phyloP scores from a whole-genome alignment of 352 stramenopile species.

The Achlya hypogyna region DNA sequence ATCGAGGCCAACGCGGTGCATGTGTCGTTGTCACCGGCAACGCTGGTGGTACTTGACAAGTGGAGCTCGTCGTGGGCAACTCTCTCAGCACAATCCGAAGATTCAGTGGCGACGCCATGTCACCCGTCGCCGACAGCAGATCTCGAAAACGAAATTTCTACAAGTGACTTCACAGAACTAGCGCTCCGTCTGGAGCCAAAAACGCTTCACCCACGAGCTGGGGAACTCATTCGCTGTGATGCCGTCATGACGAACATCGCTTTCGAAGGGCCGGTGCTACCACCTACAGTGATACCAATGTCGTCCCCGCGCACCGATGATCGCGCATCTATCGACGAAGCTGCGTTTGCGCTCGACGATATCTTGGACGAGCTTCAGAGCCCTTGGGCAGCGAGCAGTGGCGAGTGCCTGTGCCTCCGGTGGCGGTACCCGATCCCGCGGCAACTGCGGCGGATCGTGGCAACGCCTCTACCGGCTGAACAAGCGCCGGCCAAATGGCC shows the following conservation, averaged over 20 bases:
- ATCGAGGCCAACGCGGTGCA: not conserved
- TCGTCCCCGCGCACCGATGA: no score
- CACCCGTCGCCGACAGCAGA: no score
- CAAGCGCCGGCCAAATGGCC: constrained; percentile 49
- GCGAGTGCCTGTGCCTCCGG: constrained; percentile 67
- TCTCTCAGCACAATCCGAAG: not conserved
- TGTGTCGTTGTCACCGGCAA: not conserved
- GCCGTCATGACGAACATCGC: no score
- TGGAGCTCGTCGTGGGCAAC: not conserved
- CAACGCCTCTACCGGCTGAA: constrained; percentile 47
- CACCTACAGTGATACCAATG: no score
- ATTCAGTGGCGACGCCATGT: not conserved
- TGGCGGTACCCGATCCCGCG: constrained; percentile 74
- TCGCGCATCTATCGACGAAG: not conserved
- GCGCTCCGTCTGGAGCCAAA: no score
- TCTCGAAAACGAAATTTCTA: no score
- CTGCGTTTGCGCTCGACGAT: not conserved
- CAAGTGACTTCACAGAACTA: no score
- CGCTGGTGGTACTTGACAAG: not conserved
- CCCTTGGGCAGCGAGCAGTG: constrained; percentile 40
- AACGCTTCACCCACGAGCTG: no score
- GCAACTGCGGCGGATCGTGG: constrained; percentile 38
- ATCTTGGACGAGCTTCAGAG: not conserved
- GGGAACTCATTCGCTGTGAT: no score
- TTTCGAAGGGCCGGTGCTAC: no score